phyloP scores from a whole-genome alignment of 139 green algal species.

The Coelastrella sp. region DNA sequence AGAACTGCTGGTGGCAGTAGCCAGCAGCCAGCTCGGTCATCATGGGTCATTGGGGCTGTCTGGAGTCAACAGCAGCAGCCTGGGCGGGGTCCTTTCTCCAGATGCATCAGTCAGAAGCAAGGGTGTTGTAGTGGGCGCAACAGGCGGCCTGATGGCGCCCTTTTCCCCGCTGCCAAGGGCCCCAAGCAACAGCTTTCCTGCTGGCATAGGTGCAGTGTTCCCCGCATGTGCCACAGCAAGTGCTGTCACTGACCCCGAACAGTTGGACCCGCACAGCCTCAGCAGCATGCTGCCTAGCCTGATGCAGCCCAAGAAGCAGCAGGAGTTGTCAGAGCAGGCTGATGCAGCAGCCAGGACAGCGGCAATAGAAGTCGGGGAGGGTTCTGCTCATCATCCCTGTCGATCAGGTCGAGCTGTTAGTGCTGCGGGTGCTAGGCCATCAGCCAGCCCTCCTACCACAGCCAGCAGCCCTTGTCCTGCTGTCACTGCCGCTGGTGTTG shows the following conservation, averaged over 20 bases:
- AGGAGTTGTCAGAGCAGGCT: not conserved
- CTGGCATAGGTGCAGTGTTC: conserved; percentile 6
- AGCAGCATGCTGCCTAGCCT: not conserved
- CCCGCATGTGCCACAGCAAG: conserved; percentile 23
- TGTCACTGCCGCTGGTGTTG: not conserved
- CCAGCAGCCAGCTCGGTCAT: not conserved
- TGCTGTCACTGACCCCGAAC: conserved; percentile 9
- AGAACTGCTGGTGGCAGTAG: conserved; percentile 24
- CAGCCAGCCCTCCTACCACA: not conserved
- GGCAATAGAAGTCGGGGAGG: not conserved
- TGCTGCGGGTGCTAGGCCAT: not conserved
- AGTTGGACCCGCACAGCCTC: conserved; percentile 5
- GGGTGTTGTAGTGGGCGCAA: conserved; percentile 23
- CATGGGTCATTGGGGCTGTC: not conserved
- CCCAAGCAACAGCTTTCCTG: conserved; percentile 6
- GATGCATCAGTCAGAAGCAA: not conserved
- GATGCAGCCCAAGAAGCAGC: not conserved
- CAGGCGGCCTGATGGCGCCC: conserved; percentile 40
- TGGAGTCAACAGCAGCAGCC: not conserved
- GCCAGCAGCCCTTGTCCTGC: not conserved
- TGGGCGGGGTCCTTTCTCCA: not conserved
- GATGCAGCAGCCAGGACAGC: not conserved
- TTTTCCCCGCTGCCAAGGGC: conserved; percentile 29
- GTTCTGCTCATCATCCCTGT: not conserved
- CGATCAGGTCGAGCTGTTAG: not conserved